Base-by-base conservation (phyloP, 2,329 filamentous ascomycete genomes). In the Rugonectria rugulosa region DNA sequence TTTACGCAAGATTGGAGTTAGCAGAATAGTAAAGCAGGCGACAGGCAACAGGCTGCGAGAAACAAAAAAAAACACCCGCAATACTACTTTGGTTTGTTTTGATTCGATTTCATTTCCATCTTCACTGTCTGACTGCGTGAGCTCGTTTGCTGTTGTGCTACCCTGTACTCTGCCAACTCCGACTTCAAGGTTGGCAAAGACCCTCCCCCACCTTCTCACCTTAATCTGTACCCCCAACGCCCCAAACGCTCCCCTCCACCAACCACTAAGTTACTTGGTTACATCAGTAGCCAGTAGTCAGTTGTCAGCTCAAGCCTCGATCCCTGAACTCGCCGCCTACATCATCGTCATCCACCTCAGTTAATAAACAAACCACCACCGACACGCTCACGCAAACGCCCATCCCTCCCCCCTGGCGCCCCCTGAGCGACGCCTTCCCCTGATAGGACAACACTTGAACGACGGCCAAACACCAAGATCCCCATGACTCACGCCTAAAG, bases 241-340 rank as follows among this genome's bases (percentile, higher is more conserved):
- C n/a, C n/a, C n/a, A n/a, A n/a, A n/a, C n/a, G n/a, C n/a, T n/a
- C n/a, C n/a, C n/a, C n/a, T n/a, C n/a, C n/a, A n/a, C n/a, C n/a
- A n/a, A n/a, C n/a, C n/a, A n/a, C n/a, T n/a, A n/a, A n/a, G n/a
- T n/a, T n/a, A n/a, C n/a, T n/a, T n/a, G n/a, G n/a, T n/a, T n/a
- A n/a, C n/a, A n/a, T n/a, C n/a, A n/a, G n/a, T n/a, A n/a, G n/a
- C n/a, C n/a, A n/a, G n/a, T n/a, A n/a, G n/a, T n/a, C n/a, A n/a
- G n/a, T n/a, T n/a, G n/a, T n/a, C 19, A 41, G 27, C 27, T 31
- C 29, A 19, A 34, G 5, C 29, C 42, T 31, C 20, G 31, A 29
- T 21, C 45, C 29, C 43, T 24, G 10, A 49, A 50, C 53, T 56
- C 53, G 53, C 53, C 53, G 53, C 53, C 53, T 50, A 56, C 53